Conservation (phyloP, 305 asterid species). For the Rubia occidens region DNA sequence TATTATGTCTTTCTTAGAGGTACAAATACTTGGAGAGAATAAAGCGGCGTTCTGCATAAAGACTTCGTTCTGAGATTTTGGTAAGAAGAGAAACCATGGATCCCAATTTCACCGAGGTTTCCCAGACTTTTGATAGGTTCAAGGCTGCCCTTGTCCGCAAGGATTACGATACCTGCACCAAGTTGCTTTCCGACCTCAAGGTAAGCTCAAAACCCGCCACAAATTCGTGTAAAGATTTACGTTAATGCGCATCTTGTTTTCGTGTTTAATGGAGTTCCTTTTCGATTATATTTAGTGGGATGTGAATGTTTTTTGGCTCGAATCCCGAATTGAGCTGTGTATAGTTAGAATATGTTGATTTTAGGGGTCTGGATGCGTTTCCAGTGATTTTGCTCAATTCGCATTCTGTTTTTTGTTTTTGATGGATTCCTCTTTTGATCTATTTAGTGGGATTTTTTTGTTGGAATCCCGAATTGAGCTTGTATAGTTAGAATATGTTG, state of each 20-base stretch:
- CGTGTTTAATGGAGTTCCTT: neutral
- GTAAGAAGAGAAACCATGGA: too few species aligned
- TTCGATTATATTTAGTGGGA: neutral
- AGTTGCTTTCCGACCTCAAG: slow-evolving; percentile 20
- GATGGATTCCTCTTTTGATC: neutral
- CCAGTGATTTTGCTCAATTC: neutral
- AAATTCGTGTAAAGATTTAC: neutral
- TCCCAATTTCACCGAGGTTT: too few species aligned
- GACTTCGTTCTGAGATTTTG: too few species aligned
- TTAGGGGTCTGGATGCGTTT: neutral
- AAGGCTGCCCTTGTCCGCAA: too few species aligned
- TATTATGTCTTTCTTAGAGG: too few species aligned
- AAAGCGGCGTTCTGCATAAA: neutral
- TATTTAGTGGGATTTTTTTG: neutral
- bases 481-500: neutral
- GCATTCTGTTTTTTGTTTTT: neutral
- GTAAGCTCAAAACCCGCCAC: slow-evolving; percentile 22
- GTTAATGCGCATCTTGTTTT: neutral
- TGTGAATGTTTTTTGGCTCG: neutral
- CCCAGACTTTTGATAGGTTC: too few species aligned
- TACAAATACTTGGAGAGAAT: too few species aligned
- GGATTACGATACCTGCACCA: too few species aligned
- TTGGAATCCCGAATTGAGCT: neutral
- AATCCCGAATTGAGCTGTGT: neutral
- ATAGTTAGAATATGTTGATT: neutral